Conservation (phyloP, 1,284 basidiomycete species). For the Clitocybe nebularis region DNA sequence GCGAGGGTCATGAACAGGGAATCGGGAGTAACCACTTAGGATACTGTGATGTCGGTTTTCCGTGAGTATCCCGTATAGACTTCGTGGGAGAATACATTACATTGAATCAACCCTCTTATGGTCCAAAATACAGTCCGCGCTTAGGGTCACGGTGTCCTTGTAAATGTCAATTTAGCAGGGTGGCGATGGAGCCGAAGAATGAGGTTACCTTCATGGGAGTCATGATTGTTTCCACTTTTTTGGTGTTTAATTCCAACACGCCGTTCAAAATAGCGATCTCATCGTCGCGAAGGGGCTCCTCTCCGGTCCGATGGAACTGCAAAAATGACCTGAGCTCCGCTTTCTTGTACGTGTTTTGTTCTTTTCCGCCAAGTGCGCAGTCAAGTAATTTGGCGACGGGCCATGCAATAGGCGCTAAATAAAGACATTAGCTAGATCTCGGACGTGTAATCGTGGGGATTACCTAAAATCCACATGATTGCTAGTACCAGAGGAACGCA, state of each 20-base stretch:
- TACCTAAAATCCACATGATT: conserved; percentile 80
- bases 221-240: conserved; percentile 84
- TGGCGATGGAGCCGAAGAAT: background rate
- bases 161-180: conserved; percentile 17
- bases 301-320: conserved; percentile 83
- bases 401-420: conserved; percentile 78
- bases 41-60: conserved; percentile 26
- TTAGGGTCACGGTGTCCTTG: conserved; percentile 77
- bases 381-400: conserved; percentile 89
- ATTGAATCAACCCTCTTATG: conserved; percentile 75
- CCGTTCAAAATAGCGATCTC: conserved; percentile 88
- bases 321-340: conserved; percentile 92
- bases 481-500: conserved; percentile 80
- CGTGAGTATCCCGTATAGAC: no score
- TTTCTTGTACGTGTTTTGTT: conserved; percentile 83
- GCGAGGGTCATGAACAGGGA: conserved; percentile 84
- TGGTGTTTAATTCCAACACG: conserved; percentile 82
- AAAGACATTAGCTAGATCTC: conserved; percentile 3
- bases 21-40: conserved; percentile 87
- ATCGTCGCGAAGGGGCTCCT: conserved; percentile 86
- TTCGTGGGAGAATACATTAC: no score
- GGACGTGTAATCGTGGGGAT: background rate
- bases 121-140: conserved; percentile 77
- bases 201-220: conserved; percentile 69
- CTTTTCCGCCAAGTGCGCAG: conserved; percentile 67